Evolutionary conservation across 2,329 filamentous ascomycete species (phyloP), one percentile per base, ranked within the genome.

Genomic region (Alternaria solani): DNA sequence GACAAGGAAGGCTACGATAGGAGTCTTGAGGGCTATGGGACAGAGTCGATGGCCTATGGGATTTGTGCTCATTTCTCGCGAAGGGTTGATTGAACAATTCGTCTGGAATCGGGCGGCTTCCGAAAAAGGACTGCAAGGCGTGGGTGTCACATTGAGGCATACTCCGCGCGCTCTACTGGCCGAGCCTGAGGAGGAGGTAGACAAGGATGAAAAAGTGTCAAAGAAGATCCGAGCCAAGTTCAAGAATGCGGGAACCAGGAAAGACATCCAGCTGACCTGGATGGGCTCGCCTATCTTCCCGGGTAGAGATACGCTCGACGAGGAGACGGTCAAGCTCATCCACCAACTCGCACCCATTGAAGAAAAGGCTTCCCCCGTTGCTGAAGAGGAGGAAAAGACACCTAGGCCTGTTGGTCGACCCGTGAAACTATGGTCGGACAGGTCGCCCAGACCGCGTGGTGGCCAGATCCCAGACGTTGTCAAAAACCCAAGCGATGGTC

Each of bases 1-100:
- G 4, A 87, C 89, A 64, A 83, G 85, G 62, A 83, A 88, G 54
- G 91, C 93, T 32, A 96, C 93, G 0, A 91, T 88, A 71, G 94
- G 94, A 1, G 88, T 96, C 3, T 82, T 91, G 58, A 88, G 93
- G 48, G 88, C 92, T 25, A 73, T 97, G 66, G 84, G 85, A 5
- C 81, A 87, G 59, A 91, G 90, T 72, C 77, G 81, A 38, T 88
- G 86, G 81, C 91, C 93, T 1, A 86, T 97, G 83, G 88, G 89
- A 0, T 96, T 88, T 69, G 77, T 91, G 26, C 87, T 86, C 56
- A 88, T 91, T 61, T 84, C 85, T 1, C 70, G 70, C 16, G 82
- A 85, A 2, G 91, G 91, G 0, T 73, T 73, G 7, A 74, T 93
- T 23, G 78, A 84, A 70, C 90, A 94, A 79, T 86, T 93, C 76